Evolutionary conservation across 2,329 filamentous ascomycete genomes (phyloP), one percentile per base, ranked within the genome.

Genomic region (Penicillium freii): DNA sequence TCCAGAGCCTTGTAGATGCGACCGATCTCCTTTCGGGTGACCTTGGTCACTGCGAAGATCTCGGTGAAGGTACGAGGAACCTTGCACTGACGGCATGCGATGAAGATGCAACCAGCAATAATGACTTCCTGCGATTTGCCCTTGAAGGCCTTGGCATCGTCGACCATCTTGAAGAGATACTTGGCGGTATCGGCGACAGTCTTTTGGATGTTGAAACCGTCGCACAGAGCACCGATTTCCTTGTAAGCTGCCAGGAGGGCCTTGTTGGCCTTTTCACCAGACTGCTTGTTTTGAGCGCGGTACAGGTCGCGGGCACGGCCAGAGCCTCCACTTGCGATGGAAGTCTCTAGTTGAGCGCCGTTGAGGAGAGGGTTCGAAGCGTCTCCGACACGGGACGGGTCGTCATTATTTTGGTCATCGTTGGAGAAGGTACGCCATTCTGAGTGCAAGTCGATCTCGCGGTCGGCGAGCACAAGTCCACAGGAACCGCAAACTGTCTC

Each of bases 351-450:
- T 77, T 96, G 92, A 63, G 91, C 89, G 56, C 92, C 92, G 69
- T 96, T 92, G 57, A 96, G 83, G 43, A 99, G 86, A 53, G 91
- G 88, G 71, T 97, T 97, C 59, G 89, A 88, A 6, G 89, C 90
- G 67, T 97, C 94, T 80, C 94, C 94, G 64, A 99, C 93, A 91
- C 94, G 94, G 58, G 92, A 97, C 5, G 95, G 94, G 66, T 99
- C 94, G 68, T 97, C 95, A 70, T 90, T 92, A 70, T 91, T 91
- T 75, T 96, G 91, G 73, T 99, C 95, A 71, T 99, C 94, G 73
- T 97, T 97, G 72, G 92, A 92, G 78, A 99, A 99, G 0, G 94
- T 99, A 73, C 94, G 91, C 94, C 94, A 99, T 79, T 99, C 94
- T 47, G 92, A 96, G 61, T 95, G 89, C 60, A 91, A 95, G 73